These are phyloP conservation scores for Xylariaceae sp. DNA, from an alignment of 2,329 filamentous ascomycete species.

Conservation along the genomic window DNA sequence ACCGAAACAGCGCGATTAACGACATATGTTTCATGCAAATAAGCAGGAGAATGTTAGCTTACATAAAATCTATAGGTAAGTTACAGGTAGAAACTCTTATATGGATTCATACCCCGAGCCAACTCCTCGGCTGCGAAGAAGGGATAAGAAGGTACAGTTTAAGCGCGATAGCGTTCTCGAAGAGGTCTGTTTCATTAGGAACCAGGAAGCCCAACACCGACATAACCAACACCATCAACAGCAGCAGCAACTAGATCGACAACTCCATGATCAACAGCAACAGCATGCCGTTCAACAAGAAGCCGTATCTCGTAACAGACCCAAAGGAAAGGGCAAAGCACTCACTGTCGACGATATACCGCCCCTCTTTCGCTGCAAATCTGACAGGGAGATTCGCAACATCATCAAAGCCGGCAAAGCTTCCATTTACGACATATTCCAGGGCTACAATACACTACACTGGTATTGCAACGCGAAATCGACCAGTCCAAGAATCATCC, in stretches of 20 bases:
- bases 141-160: constrained; percentile 4
- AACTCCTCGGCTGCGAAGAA: neutral
- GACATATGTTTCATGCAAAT: neutral
- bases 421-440: constrained; percentile 11
- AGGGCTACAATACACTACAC: constrained; percentile 24
- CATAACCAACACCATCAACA: neutral
- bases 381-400: constrained; percentile 1
- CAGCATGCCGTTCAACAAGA: neutral
- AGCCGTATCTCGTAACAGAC: neutral
- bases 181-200: constrained; percentile 2
- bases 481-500: constrained; percentile 20
- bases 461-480: constrained; percentile 30
- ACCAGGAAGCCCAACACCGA: neutral
- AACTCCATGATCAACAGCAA: neutral
- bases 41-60: neutral
- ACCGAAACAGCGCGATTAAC: neutral
- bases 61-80: neutral
- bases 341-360: constrained; percentile 8
- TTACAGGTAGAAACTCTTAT: neutral
- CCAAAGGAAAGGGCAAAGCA: neutral
- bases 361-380: constrained; percentile 24
- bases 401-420: constrained; percentile 11
- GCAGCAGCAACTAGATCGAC: neutral
- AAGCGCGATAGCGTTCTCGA: constrained; percentile 1
- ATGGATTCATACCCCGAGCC: neutral